Evolutionary conservation across 805 yeast species (phyloP).

Genomic region (Saturnispora kantuleensis): DNA sequence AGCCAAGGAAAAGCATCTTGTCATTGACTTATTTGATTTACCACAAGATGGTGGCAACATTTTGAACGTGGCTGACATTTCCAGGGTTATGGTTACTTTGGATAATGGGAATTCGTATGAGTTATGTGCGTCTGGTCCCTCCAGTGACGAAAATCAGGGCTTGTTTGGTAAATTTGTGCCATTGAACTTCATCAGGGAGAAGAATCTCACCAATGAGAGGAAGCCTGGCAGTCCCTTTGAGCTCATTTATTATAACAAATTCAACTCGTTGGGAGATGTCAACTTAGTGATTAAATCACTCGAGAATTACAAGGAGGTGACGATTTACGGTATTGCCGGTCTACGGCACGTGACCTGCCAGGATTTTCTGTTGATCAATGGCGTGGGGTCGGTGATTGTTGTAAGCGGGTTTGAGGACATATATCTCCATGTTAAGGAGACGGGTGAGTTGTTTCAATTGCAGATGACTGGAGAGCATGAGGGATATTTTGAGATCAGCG

Average conservation of each 20-base stretch:
- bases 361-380: not conserved
- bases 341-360: not conserved
- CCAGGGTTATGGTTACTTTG: not conserved
- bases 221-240: constrained; percentile 1
- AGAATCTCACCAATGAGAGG: not conserved
- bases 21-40: not conserved
- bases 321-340: not conserved
- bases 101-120: not conserved
- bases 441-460: constrained; percentile 2
- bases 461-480: constrained; percentile 1
- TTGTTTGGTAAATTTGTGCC: not conserved
- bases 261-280: constrained; percentile 1
- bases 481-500: constrained; percentile 1
- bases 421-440: not conserved
- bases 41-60: not conserved
- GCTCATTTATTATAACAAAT: not conserved
- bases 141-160: not conserved
- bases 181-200: not conserved
- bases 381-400: not conserved
- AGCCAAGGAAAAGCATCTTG: constrained; percentile 2
- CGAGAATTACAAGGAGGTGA: not conserved
- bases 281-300: not conserved
- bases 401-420: not conserved
- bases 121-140: not conserved
- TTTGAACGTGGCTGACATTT: constrained; percentile 3